Conservation (phyloP, 164 flowering plant species). For the Piper betle region DNA sequence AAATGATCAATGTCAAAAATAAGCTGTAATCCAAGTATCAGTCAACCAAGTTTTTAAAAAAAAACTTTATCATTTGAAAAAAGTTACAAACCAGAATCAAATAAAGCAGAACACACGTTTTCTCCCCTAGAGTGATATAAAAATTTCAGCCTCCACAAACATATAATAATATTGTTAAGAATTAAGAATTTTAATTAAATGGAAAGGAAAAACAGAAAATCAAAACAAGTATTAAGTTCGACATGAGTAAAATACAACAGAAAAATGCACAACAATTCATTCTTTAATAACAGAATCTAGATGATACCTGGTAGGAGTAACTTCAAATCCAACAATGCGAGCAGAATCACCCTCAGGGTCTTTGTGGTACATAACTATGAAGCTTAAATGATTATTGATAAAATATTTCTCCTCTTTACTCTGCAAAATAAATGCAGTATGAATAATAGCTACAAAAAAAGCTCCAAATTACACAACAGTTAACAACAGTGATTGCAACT, state of each 20-base stretch:
- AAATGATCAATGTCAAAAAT: no score
- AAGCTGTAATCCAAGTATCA: background rate
- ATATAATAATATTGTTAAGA: no score
- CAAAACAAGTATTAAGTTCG: no score
- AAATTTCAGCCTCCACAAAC: background rate
- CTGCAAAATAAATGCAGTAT: constrained; percentile 13
- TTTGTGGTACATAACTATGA: constrained; percentile 49
- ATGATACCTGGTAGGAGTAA: constrained; percentile 38
- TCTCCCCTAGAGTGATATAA: background rate
- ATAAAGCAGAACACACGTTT: background rate
- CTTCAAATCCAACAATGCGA: constrained; percentile 63
- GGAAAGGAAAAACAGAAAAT: no score
- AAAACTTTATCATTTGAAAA: no score
- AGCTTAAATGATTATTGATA: constrained; percentile 52
- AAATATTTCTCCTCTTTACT: constrained; percentile 45
- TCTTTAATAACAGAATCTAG: background rate
- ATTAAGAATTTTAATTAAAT: no score
- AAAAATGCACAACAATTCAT: background rate
- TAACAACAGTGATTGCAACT: constrained; percentile 5
- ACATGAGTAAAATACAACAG: background rate
- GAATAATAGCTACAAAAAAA: background rate
- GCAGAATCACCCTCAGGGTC: constrained; percentile 43
- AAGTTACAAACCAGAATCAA: background rate
- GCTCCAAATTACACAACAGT: background rate
- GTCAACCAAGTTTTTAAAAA: background rate